Base-by-base conservation (phyloP, 257 asterid genomes). In the Gynochthodes officinalis region DNA sequence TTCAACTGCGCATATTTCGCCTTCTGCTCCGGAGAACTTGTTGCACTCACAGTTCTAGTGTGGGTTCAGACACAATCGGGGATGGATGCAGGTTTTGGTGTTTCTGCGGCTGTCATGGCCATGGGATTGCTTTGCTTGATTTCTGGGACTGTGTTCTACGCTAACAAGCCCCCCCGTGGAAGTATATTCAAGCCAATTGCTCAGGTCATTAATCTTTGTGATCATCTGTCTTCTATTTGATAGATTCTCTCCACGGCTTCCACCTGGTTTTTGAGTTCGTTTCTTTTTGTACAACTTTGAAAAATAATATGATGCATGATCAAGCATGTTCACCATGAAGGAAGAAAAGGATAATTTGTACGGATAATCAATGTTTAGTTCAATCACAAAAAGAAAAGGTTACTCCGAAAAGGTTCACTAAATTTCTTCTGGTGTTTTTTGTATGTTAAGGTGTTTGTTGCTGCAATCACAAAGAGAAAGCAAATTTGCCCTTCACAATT, bases 1-100 rank as follows among this genome's bases (percentile, higher is more conserved):
- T 90, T 90, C 81, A 90, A 90, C 76, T 86, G 86, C 37, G 96
- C 95, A 13, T 90, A 90, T 30, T 90, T 90, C 40, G 86, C 96
- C 70, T 90, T 90, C 76, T 88, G 96, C 74, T 73, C 62, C 4
- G 94, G 94, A 21, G 88, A 87, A 79, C 89, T 89, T 0, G 75
- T 89, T 1, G 96, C 96, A 2, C 94, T 89, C 55, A 89, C 96
- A 0, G 72, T 89, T 10, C 79, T 89, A 9, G 96, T 89, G 0
- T 89, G 94, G 91, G 77, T 87, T 49, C 96, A 88, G 72, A 89
- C 94, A 0, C 90, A 85, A 32, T 87, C 87, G 0, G 94, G 96
- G 8, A 89, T 89, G 96, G 96, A 86, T 64, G 78, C 84, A 0
- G 96, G 96, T 0, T 89, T 89, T 32, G 96, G 90, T 4, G 92